Percentiles rank a stretch among this genome's conserved stretches.
Conservation (phyloP, 129 eudicot genomes). For the Mikania micrantha region DNA sequence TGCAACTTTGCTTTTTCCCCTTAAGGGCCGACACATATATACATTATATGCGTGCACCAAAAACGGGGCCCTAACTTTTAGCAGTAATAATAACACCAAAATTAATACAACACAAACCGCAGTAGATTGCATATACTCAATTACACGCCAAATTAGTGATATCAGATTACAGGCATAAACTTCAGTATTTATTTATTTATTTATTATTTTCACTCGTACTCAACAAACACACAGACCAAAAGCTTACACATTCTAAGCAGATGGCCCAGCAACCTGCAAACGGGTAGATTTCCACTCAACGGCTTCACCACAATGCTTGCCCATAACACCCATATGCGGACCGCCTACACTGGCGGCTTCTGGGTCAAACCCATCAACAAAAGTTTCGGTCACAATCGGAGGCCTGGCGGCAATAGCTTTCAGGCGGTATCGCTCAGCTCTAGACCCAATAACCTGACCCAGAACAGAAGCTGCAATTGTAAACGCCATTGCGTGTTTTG, state of each 20-base stretch:
- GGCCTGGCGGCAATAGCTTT: slow-evolving; percentile 45
- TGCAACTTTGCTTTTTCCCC: too few species aligned
- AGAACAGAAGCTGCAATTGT: slow-evolving; percentile 91
- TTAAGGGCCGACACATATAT: too few species aligned
- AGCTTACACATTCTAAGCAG: slow-evolving; percentile 26
- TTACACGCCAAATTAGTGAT: neutral
- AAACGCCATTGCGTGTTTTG: slow-evolving; percentile 90
- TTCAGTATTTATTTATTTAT: neutral
- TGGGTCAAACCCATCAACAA: slow-evolving; percentile 12
- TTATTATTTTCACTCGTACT: slow-evolving; percentile 16
- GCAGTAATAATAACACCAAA: too few species aligned
- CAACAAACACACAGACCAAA: neutral
- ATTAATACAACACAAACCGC: neutral
- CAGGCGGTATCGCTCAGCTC: slow-evolving; percentile 86
- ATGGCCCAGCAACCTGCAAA: slow-evolving; percentile 40
- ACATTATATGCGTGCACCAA: too few species aligned
- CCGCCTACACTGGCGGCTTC: slow-evolving; percentile 17
- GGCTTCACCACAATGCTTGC: slow-evolving; percentile 47
- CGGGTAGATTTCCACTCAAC: slow-evolving; percentile 47
- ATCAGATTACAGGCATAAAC: slow-evolving; percentile 2
- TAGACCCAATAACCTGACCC: slow-evolving; percentile 93
- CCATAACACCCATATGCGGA: slow-evolving; percentile 2
- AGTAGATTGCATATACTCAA: slow-evolving; percentile 3
- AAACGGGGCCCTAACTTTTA: too few species aligned
- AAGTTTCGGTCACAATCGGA: neutral